phyloP scores from a whole-genome alignment of 768 basidiomycete species.

The Psilocybe cubensis region DNA sequence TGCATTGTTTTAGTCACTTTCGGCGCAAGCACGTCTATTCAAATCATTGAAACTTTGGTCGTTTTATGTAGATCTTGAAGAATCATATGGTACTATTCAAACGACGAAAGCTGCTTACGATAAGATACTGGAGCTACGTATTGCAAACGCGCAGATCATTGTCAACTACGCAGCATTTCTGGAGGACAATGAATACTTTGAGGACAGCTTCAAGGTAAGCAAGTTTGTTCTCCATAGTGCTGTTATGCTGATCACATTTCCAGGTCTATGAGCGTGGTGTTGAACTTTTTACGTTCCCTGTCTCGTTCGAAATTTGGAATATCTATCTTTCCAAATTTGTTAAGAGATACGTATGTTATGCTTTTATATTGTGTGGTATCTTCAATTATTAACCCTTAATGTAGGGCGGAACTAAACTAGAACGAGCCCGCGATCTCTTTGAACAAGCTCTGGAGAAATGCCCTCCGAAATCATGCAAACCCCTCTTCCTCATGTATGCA shows the following conservation, averaged over 20 bases:
- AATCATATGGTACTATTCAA: constrained; percentile 94
- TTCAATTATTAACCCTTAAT: constrained; percentile 4
- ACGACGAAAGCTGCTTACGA: constrained; percentile 93
- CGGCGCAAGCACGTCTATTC: constrained; percentile 90
- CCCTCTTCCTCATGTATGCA: constrained; percentile 96
- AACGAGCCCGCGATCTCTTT: constrained; percentile 95
- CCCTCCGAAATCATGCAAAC: constrained; percentile 92
- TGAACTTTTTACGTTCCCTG: constrained; percentile 96
- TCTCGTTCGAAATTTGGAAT: constrained; percentile 99
- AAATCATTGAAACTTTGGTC: constrained; percentile 99
- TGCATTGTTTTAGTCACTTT: constrained; percentile 58
- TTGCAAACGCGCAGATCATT: constrained; percentile 97
- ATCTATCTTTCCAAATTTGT: constrained; percentile 97
- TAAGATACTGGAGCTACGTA: constrained; percentile 93
- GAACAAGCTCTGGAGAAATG: constrained; percentile 98
- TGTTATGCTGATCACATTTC: constrained; percentile 9
- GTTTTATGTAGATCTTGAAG: constrained; percentile 97
- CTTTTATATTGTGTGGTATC: neutral
- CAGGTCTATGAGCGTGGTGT: constrained; percentile 97
- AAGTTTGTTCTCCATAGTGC: neutral
- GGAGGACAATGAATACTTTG: constrained; percentile 97
- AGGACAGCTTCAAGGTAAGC: constrained; percentile 94
- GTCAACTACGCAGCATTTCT: constrained; percentile 97
- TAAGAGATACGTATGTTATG: constrained; percentile 77
- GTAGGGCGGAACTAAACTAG: constrained; percentile 91